Percentiles rank a stretch among this genome's conserved stretches.
phyloP scores from a whole-genome alignment of 176 grass and related monocot genomes.

The Triticum timopheevii region DNA sequence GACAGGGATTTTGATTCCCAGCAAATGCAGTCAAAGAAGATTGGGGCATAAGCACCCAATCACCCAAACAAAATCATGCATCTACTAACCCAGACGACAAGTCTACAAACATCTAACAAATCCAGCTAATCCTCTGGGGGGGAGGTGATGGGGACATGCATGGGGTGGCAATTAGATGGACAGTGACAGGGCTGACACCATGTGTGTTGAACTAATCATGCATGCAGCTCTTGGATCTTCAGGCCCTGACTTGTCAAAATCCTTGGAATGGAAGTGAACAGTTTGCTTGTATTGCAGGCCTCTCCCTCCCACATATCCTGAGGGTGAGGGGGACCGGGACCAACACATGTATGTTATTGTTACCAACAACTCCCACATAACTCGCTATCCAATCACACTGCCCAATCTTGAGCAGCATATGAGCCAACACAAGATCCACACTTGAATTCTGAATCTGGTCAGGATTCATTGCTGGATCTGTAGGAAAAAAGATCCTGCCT shows the following conservation, averaged over 20 bases:
- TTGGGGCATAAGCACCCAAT: background rate
- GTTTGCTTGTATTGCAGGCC: conserved; percentile 39
- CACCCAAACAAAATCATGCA: conserved; percentile 24
- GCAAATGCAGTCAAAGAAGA: background rate
- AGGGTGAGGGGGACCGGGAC: conserved; percentile 9
- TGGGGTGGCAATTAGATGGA: conserved; percentile 47
- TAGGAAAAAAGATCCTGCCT: background rate
- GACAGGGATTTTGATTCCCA: background rate
- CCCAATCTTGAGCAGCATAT: conserved; percentile 49
- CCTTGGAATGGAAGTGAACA: conserved; percentile 38
- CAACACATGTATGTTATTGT: conserved; percentile 52
- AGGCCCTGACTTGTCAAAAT: conserved; percentile 45
- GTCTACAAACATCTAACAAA: conserved; percentile 29
- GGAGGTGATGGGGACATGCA: conserved; percentile 43
- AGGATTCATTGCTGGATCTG: conserved; percentile 47
- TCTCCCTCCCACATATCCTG: conserved; percentile 33
- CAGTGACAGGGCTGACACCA: conserved; percentile 55
- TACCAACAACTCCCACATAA: conserved; percentile 55
- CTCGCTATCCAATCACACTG: conserved; percentile 47
- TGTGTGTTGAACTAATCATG: conserved; percentile 55
- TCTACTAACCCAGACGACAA: conserved; percentile 31
- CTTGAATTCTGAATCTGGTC: conserved; percentile 55
- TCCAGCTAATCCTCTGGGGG: conserved; percentile 49
- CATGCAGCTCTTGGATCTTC: conserved; percentile 49
- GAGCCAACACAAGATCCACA: conserved; percentile 55